Conservation (phyloP, 768 basidiomycete genomes). For the Termitomyces titanicus region DNA sequence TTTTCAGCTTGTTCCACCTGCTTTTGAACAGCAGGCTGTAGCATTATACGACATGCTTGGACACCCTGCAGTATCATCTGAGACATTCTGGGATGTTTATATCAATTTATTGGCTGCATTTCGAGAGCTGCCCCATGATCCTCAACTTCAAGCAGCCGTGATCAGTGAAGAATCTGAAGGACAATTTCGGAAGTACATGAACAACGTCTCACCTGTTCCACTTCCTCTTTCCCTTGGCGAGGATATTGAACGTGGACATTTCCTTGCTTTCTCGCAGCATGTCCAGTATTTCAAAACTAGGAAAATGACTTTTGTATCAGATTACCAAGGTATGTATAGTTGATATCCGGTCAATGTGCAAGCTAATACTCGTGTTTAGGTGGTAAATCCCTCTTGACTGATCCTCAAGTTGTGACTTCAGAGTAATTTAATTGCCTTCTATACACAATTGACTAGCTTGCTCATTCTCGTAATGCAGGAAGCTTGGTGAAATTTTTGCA, state of each 20-base stretch:
- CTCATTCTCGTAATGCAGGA: background rate
- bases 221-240: slow-evolving; percentile 1
- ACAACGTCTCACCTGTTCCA: slow-evolving; percentile 17
- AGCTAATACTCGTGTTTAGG: background rate
- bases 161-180: background rate
- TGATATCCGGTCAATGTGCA: background rate
- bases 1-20: slow-evolving; percentile 15
- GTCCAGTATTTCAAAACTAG: slow-evolving; percentile 22
- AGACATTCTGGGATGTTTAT: slow-evolving; percentile 13
- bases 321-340: slow-evolving; percentile 27
- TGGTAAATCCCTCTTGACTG: background rate
- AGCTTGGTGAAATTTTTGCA: slow-evolving; percentile 11
- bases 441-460: background rate
- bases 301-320: slow-evolving; percentile 19
- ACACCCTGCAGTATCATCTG: slow-evolving; percentile 5
- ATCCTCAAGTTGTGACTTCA: slow-evolving; percentile 4
- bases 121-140: background rate
- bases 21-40: slow-evolving; percentile 10
- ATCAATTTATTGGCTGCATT: background rate
- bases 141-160: background rate
- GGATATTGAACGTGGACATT: slow-evolving; percentile 9
- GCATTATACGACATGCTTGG: slow-evolving; percentile 13
- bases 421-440: background rate
- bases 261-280: slow-evolving; percentile 23
- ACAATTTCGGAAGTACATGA: slow-evolving; percentile 21